These are phyloP conservation scores for Sparassis latifolia DNA, from an alignment of 1,284 basidiomycete species.

Conservation along the genomic window DNA sequence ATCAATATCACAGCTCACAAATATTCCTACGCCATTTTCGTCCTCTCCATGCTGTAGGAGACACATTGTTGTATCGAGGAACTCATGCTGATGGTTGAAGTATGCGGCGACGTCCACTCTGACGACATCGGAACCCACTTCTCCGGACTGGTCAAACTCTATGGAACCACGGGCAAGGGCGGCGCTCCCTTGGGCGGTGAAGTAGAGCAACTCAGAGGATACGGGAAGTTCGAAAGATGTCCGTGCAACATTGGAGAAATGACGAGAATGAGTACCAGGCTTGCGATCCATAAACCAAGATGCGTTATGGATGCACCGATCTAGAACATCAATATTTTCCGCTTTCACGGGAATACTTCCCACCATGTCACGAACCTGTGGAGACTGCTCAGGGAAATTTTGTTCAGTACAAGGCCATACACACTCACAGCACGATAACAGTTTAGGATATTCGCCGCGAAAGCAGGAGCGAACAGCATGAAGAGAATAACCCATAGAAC, in stretches of 20 bases:
- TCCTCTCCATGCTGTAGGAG: constrained; percentile 12
- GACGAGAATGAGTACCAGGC: neutral
- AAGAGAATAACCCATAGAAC: neutral
- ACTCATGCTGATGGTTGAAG: constrained; percentile 11
- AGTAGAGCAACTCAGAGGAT: constrained; percentile 19
- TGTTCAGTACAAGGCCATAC: neutral
- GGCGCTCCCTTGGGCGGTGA: constrained; percentile 15
- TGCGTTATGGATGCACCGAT: neutral
- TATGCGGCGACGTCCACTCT: constrained; percentile 15
- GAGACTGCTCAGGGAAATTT: neutral
- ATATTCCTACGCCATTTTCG: constrained; percentile 21
- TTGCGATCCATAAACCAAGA: neutral
- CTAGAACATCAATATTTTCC: neutral
- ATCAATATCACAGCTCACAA: constrained; percentile 10
- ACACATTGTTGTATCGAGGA: constrained; percentile 16
- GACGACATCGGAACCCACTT: constrained; percentile 10
- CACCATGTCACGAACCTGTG: neutral
- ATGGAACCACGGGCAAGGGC: constrained; percentile 20
- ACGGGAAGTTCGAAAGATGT: constrained; percentile 19
- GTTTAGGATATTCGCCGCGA: neutral
- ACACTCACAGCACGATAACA: neutral
- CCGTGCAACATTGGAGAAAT: constrained; percentile 8
- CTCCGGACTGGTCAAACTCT: constrained; percentile 12
- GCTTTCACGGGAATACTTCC: neutral
- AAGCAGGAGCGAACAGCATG: neutral